These are phyloP conservation scores for Aspergillus nidulans DNA, from an alignment of 495 filamentous ascomycete genomes.

Conservation along the genomic window DNA sequence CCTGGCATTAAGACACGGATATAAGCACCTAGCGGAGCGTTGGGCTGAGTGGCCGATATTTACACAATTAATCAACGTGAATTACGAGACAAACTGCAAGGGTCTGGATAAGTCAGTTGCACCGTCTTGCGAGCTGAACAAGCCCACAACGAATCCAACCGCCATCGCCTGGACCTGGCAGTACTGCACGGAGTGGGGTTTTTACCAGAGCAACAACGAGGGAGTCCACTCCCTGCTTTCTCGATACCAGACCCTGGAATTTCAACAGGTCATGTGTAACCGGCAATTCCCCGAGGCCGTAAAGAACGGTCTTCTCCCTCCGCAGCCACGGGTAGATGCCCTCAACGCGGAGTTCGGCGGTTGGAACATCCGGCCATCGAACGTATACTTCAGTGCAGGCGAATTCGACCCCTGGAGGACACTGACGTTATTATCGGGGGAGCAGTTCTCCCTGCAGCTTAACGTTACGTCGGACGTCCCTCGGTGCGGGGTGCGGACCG, in stretches of 20 bases:
- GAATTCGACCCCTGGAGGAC: constrained; percentile 59
- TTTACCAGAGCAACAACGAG: constrained; percentile 51
- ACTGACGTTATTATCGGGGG: constrained; percentile 43
- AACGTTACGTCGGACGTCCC: constrained; percentile 40
- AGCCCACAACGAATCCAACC: constrained; percentile 30
- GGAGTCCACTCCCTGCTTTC: constrained; percentile 47
- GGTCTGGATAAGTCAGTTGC: constrained; percentile 25
- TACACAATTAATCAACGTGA: constrained; percentile 37
- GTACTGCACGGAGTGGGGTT: constrained; percentile 58
- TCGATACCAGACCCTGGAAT: constrained; percentile 46
- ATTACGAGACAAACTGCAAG: constrained; percentile 38
- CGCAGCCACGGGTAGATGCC: constrained; percentile 28
- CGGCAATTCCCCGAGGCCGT: constrained; percentile 48
- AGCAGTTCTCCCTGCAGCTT: constrained; percentile 38
- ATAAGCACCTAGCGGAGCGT: constrained; percentile 38
- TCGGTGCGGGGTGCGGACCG: constrained; percentile 39
- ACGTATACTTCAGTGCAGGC: constrained; percentile 51
- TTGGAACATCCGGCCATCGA: constrained; percentile 56
- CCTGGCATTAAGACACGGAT: constrained; percentile 37
- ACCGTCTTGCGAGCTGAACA: constrained; percentile 38
- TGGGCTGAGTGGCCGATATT: constrained; percentile 47
- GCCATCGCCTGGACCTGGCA: constrained; percentile 56
- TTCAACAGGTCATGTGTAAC: constrained; percentile 49
- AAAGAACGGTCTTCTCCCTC: constrained; percentile 40
- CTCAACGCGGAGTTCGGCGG: constrained; percentile 48